Percentiles rank a stretch among this genome's conserved stretches.
Conservation (phyloP, 306 rosid species). For the Gastrolobium bilobum region DNA sequence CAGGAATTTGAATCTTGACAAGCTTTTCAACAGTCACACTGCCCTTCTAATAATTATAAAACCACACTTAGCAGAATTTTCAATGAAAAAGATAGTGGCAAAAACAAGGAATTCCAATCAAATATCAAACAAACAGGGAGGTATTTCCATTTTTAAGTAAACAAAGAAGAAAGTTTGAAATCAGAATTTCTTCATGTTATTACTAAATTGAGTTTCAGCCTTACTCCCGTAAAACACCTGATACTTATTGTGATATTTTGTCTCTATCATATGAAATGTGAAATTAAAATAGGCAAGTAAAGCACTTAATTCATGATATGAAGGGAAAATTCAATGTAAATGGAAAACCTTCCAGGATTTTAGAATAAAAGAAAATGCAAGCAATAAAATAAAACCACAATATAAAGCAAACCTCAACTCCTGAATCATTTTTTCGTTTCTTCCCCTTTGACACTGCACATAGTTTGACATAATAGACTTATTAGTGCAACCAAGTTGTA, state of each 20-base stretch:
- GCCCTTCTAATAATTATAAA: constrained; percentile 72
- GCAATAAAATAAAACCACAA: constrained; percentile 37
- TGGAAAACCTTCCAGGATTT: constrained; percentile 8
- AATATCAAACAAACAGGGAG: constrained; percentile 16
- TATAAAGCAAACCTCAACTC: constrained; percentile 74
- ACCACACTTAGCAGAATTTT: constrained; percentile 49
- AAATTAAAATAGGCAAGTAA: constrained; percentile 35
- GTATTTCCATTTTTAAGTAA: constrained; percentile 17
- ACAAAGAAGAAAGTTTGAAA: constrained; percentile 28
- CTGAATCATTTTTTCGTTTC: constrained; percentile 81
- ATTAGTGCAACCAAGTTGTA: constrained; percentile 28
- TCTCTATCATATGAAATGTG: constrained; percentile 27
- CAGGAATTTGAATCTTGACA: constrained; percentile 94
- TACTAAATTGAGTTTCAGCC: constrained; percentile 12
- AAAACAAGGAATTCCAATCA: constrained; percentile 27
- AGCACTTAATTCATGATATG: constrained; percentile 4
- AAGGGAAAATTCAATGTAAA: constrained; percentile 23
- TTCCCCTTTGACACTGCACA: constrained; percentile 83
- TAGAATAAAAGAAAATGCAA: constrained; percentile 13
- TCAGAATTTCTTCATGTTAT: constrained; percentile 28
- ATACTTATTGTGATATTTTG: constrained; percentile 16
- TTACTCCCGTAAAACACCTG: constrained; percentile 13
- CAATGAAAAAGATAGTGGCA: constrained; percentile 2
- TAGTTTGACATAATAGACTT: constrained; percentile 42
- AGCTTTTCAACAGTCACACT: constrained; percentile 73